Base-by-base conservation (phyloP, 441 rosid genomes). In the Croton setiger region DNA sequence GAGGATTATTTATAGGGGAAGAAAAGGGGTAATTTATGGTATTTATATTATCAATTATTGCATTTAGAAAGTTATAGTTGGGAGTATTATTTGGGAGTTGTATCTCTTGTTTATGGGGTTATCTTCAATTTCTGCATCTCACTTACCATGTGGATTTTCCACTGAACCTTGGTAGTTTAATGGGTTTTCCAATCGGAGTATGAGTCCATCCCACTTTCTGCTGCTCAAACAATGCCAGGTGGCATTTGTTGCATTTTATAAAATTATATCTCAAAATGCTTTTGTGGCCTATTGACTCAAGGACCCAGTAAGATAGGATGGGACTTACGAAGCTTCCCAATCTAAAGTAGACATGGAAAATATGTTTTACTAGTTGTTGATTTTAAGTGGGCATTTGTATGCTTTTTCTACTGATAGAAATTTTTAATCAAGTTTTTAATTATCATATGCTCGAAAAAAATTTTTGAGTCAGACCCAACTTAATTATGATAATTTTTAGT, bases 281-380 rank as follows among this genome's bases (percentile, higher is more conserved):
- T 31, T 15, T 18, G 83, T 90, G 85, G 64, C 87, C 88, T 88
- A 80, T 62, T 53, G 60, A 48, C 71, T 15, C 21, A 56, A 82
- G 92, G 85, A 66, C 87, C 88, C 90, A 80, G 64, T 53, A 62
- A 48, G 69, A 54, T 14, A 44, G 20, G 81, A 72, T 76, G 80
- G 80, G 79, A 72, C 79, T 72, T 79, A 7, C 67, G 80, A 80
- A 63, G 72, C 65, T 82, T 83, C 78, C 74, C 43, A 13, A 54
- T 66, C 52, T 70, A 21, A 17, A 20, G 59, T 31, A 66, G 53
- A 60, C 61, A 56, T 54, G 44, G 62, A 61, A 56, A 63, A 10
- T 61, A 45, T 49, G 68, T 66, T 67, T 64, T 37, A 5, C 51
- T 15, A 56, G 10, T 49, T 67, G 10, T 49, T 67, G 20, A 4